Percentiles rank a stretch among this genome's conserved stretches.
These are phyloP conservation scores for Agrocybe chaxingu DNA, from an alignment of 768 basidiomycete species.

Conservation along the genomic window DNA sequence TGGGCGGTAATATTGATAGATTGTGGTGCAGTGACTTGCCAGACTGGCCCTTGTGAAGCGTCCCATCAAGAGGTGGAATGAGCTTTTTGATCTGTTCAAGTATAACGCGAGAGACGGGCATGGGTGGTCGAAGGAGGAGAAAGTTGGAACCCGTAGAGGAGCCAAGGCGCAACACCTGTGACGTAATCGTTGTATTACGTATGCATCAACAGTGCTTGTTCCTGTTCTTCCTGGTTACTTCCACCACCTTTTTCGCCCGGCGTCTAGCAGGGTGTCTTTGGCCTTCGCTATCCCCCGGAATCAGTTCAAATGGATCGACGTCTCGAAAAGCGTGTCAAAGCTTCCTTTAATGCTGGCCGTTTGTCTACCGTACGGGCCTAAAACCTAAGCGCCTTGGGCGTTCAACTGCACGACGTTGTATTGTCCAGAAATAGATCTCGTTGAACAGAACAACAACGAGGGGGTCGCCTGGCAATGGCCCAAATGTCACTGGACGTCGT, in stretches of 20 bases:
- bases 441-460: not conserved
- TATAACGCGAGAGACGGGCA: conserved; percentile 61
- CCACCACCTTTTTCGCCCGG: no score
- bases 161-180: not conserved
- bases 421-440: conserved; percentile 11
- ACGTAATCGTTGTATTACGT: not conserved
- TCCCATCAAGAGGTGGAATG: conserved; percentile 87
- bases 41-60: conserved; percentile 93
- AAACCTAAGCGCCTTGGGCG: not conserved
- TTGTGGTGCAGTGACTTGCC: conserved; percentile 38
- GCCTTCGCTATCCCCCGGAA: no score
- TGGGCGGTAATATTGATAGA: not conserved
- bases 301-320: no score
- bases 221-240: no score
- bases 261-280: no score
- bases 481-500: not conserved
- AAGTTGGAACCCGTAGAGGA: not conserved
- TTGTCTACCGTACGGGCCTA: not conserved
- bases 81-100: conserved; percentile 74
- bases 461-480: not conserved
- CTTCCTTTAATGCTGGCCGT: not conserved
- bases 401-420: not conserved
- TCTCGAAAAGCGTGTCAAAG: no score
- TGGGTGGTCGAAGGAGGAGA: conserved; percentile 21
- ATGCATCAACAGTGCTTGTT: not conserved